phyloP scores from a whole-genome alignment of 177 flowering plant species.

The Vitis hybrid region DNA sequence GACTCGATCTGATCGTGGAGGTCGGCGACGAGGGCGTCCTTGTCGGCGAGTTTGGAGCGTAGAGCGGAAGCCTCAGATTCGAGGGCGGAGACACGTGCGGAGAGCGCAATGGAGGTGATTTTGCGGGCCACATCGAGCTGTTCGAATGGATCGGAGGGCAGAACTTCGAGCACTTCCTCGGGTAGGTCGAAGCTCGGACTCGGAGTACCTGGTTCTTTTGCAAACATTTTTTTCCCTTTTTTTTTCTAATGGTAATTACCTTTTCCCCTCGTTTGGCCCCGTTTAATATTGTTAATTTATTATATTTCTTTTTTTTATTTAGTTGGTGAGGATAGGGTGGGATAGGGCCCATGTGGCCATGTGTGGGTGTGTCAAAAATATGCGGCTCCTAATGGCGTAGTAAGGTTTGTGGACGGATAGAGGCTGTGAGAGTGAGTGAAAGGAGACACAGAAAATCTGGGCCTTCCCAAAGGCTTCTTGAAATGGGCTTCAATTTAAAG shows the following conservation, averaged over 20 bases:
- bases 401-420: no score
- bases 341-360: neutral
- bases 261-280: neutral
- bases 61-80: conserved; percentile 71
- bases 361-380: no score
- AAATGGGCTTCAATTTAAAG: no score
- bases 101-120: conserved; percentile 94
- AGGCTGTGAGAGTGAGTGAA: no score
- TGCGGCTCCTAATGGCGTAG: no score
- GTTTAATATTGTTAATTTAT: neutral
- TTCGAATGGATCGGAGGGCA: conserved; percentile 89
- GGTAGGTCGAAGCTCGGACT: conserved; percentile 79
- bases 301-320: no score
- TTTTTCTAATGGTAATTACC: neutral
- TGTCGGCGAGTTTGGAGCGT: conserved; percentile 48
- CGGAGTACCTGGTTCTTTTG: conserved; percentile 38
- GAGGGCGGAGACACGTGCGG: conserved; percentile 74
- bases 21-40: conserved; percentile 54
- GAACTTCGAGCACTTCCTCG: conserved; percentile 57
- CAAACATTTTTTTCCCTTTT: conserved; percentile 24
- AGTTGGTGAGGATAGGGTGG: neutral
- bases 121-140: conserved; percentile 96
- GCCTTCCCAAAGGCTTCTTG: no score
- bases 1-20: conserved; percentile 65
- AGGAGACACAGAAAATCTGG: no score